Evolutionary conservation across 768 basidiomycete species (phyloP).

Genomic region (Lentinula sp.): DNA sequence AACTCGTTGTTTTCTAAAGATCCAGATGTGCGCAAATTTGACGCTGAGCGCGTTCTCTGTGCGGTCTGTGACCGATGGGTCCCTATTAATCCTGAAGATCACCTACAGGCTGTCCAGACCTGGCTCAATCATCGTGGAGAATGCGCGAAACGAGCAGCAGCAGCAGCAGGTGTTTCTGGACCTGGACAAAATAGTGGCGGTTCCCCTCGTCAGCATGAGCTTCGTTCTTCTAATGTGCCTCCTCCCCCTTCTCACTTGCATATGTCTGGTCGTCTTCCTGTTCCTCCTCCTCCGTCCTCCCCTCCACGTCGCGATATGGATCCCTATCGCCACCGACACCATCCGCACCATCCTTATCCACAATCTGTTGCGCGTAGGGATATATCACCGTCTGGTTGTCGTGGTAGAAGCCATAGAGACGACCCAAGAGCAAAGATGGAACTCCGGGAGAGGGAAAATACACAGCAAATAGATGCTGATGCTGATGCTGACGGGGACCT

Average conservation of each 20-base stretch:
- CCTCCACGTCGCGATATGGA: neutral
- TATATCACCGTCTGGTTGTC: neutral
- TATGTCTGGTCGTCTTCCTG: neutral
- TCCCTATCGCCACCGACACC: neutral
- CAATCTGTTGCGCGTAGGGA: neutral
- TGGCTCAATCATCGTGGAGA: slow-evolving; percentile 59
- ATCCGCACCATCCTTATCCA: neutral
- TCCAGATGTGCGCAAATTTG: slow-evolving; percentile 68
- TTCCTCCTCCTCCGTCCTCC: neutral
- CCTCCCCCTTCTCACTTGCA: neutral
- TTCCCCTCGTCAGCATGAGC: slow-evolving; percentile 8
- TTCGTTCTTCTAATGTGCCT: slow-evolving; percentile 4
- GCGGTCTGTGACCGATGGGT: slow-evolving; percentile 67
- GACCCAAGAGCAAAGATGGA: neutral
- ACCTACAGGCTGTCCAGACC: slow-evolving; percentile 51
- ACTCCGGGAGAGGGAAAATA: neutral
- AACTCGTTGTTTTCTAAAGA: slow-evolving; percentile 56
- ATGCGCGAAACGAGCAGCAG: slow-evolving; percentile 35
- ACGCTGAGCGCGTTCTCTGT: slow-evolving; percentile 66
- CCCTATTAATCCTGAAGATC: slow-evolving; percentile 52
- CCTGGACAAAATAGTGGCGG: neutral
- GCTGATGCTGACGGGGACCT: neutral
- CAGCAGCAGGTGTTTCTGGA: neutral
- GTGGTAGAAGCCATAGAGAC: neutral
- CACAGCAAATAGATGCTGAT: neutral